Evolutionary conservation across 805 yeast species (phyloP).

Genomic region (Ogataea methylovora): DNA sequence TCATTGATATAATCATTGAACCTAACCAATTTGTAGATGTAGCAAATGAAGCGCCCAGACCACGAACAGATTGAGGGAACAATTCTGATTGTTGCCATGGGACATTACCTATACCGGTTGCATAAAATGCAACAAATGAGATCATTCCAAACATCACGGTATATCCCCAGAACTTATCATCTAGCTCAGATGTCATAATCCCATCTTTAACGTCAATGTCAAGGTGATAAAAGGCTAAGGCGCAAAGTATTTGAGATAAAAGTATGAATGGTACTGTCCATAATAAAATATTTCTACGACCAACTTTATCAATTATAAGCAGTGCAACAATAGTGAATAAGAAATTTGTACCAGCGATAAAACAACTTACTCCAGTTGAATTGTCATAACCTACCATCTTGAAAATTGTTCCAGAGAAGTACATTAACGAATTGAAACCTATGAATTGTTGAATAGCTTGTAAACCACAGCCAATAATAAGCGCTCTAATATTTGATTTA

Average conservation of each 20-base stretch:
- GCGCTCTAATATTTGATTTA: constrained; percentile 43
- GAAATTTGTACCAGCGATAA: constrained; percentile 49
- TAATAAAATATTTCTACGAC: constrained; percentile 41
- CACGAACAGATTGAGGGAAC: constrained; percentile 47
- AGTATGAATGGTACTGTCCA: constrained; percentile 40
- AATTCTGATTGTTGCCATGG: constrained; percentile 57
- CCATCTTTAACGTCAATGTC: constrained; percentile 21
- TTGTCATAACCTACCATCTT: constrained; percentile 45
- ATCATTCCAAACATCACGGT: constrained; percentile 39
- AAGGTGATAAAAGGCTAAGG: constrained; percentile 41
- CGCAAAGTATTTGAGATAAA: constrained; percentile 38
- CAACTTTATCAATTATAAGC: constrained; percentile 41
- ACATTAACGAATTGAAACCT: constrained; percentile 53
- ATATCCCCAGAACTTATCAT: constrained; percentile 32
- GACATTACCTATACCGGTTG: constrained; percentile 47
- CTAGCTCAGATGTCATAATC: constrained; percentile 14
- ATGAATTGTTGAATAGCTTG: constrained; percentile 53
- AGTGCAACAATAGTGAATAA: constrained; percentile 43
- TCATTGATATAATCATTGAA: constrained; percentile 42
- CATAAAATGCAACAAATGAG: constrained; percentile 42
- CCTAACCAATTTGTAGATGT: constrained; percentile 42
- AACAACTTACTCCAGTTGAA: constrained; percentile 46
- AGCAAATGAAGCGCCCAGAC: constrained; percentile 35
- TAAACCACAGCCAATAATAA: constrained; percentile 47
- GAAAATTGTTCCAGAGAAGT: constrained; percentile 47